Percentiles rank a stretch among this genome's conserved stretches.
Conservation (phyloP, 2,329 filamentous ascomycete species). For the Parasarocladium wereldwijsianum region DNA sequence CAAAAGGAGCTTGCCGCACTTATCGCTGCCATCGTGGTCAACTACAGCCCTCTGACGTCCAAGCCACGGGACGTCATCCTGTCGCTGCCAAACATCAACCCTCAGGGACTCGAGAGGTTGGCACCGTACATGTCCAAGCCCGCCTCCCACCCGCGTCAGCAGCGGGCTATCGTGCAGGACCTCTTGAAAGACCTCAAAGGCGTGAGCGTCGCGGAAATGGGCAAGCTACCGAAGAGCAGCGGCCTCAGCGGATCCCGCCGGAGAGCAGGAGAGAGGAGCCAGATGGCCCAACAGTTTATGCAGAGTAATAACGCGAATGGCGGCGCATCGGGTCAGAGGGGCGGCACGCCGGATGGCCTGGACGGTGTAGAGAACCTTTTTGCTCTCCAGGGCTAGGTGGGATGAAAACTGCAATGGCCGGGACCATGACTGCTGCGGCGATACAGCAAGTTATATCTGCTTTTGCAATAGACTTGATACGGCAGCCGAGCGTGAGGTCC, state of each 20-base stretch:
- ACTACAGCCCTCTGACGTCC: conserved; percentile 54
- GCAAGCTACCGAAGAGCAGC: conserved; percentile 53
- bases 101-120: conserved; percentile 50
- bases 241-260: conserved; percentile 16
- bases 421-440: too few species aligned
- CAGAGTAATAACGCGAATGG: conserved; percentile 1
- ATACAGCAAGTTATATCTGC: too few species aligned
- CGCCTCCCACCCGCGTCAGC: conserved; percentile 51
- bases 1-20: conserved; percentile 83
- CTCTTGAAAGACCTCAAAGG: conserved; percentile 77
- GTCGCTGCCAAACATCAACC: conserved; percentile 62
- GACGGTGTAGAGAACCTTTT: conserved; percentile 42
- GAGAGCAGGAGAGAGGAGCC: conserved; percentile 36
- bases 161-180: conserved; percentile 70
- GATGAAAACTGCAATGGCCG: too few species aligned
- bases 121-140: conserved; percentile 45
- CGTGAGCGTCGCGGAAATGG: conserved; percentile 85
- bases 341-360: conserved; percentile 31
- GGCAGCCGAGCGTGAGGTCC: too few species aligned
- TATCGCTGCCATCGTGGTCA: conserved; percentile 71
- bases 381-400: conserved; percentile 16
- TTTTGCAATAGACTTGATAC: too few species aligned
- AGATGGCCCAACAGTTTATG: conserved; percentile 55
- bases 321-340: conserved; percentile 13
- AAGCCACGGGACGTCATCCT: conserved; percentile 67